Base-by-base conservation (phyloP, 495 filamentous ascomycete species). In the Penicillium diatomitis region DNA sequence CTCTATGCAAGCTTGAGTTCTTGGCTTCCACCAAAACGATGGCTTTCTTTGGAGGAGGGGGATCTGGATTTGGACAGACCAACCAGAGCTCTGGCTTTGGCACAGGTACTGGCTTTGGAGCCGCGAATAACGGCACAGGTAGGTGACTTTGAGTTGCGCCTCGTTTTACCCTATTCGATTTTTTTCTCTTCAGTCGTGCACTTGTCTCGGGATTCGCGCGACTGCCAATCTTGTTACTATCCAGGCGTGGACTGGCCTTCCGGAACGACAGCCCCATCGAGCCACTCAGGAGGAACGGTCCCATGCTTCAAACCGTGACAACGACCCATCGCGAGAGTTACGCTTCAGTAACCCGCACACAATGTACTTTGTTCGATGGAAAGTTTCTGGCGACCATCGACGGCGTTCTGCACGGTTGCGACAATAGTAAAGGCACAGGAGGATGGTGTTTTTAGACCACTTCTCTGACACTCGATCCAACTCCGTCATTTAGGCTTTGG, bases 401-500 rank as follows among this genome's bases (percentile, higher is more conserved):
- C 55, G 60, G 65, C 56, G 49, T 46, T 58, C 53, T 59, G 60
- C 59, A 63, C 60, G 60, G 54, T 53, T 56, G 60, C 56, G 42
- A 64, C 64, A 71, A 70, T 63, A 71, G 65, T 70, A 66, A 64
- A 71, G 64, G 60, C 68, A 57, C 60, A 58, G 67, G 62, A 61
- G 47, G 48, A 38, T 50, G 46, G 49, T 35, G 49, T 63, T 55
- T 54, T 49, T 56, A 48, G 46, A 51, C 39, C 58, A 61, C 54
- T 44, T 63, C 57, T 75, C 69, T 74, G 69, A 76, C 71, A 46
- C 60, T 61, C 61, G 60, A 67, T 57, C 61, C 55, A 56, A 54
- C 48, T 20, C 56, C 55, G 63, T 69, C 59, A 64, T 76, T 61
- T 75, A 82, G 79, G 78, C 69, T 81, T 82, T 72, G 79, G 79